Evolutionary conservation across 345 rosid genomes (phyloP), one percentile per base, ranked within the genome.

Genomic region (Eucalyptus pauciflora): DNA sequence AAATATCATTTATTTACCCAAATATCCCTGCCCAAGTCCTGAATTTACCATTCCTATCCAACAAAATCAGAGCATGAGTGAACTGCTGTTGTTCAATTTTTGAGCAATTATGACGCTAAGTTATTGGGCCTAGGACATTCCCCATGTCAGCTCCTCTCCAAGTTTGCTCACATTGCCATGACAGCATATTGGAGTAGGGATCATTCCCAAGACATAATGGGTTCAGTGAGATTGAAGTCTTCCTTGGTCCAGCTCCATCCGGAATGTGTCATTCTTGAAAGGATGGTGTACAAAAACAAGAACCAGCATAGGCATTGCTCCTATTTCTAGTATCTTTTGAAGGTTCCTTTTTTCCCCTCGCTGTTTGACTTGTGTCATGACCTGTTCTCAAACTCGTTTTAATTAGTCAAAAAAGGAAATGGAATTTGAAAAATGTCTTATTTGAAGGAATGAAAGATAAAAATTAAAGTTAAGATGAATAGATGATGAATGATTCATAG

Each of bases 221-320:
- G 89, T 43, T 89, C 90, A 86, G 95, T 91, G 93, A 96, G 93
- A 89, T 90, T 95, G 90, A 94, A 91, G 88, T 93, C 94, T 86
- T 91, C 92, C 31, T 86, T 93, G 90, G 67, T 85, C 50, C 95
- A 92, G 90, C 95, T 96, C 56, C 94, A 93, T 60, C 69, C 85
- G 50, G 99, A 96, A 89, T 87, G 90, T 54, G 96, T 91, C 12
- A 91, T 96, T 60, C 95, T 96, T 76, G 97, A 95, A 90, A 95
- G 98, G 89, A 92, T 97, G 62, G 94, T 95, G 87, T 94, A 98
- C 93, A 97, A 97, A 91, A 97, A 96, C 93, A 98, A 97, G 96
- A 96, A 95, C 58, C 99, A 97, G 92, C 99, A 97, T 80, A 90
- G 98, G 46, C 94, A 98, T 89, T 93, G 96, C 94, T 94, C 95